These are phyloP conservation scores for Kondoa malvinella DNA, from an alignment of 768 basidiomycete species.

Conservation along the genomic window DNA sequence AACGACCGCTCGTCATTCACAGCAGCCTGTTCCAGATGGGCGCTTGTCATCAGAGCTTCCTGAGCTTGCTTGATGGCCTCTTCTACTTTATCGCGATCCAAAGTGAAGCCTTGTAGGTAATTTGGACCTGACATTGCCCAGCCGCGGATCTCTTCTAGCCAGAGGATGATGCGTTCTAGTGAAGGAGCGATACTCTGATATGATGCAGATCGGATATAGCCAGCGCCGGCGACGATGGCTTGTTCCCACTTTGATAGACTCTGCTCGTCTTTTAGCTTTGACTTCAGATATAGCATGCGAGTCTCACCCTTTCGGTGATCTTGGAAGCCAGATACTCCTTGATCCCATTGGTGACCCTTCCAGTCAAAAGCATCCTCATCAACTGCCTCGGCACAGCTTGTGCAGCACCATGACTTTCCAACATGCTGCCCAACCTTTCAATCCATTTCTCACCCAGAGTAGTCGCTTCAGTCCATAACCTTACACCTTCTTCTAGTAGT, in stretches of 20 bases:
- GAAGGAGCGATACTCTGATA: slow-evolving; percentile 21
- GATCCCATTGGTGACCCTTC: slow-evolving; percentile 15
- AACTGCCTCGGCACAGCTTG: slow-evolving; percentile 14
- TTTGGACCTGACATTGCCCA: slow-evolving; percentile 22
- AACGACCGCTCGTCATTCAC: slow-evolving; percentile 26
- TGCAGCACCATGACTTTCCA: background rate
- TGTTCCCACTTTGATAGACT: slow-evolving; percentile 26
- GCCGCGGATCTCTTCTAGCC: slow-evolving; percentile 20
- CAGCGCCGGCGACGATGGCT: slow-evolving; percentile 18
- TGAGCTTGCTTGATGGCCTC: slow-evolving; percentile 12
- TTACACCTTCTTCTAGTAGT: slow-evolving; percentile 14
- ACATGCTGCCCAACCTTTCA: background rate
- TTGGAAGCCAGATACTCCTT: slow-evolving; percentile 25
- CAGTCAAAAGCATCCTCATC: slow-evolving; percentile 21
- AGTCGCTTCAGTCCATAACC: background rate
- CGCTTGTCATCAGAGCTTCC: slow-evolving; percentile 8
- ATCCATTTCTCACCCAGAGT: background rate
- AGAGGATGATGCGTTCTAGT: slow-evolving; percentile 23
- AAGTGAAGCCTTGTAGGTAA: background rate
- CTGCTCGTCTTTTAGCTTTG: slow-evolving; percentile 1
- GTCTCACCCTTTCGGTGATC: slow-evolving; percentile 22
- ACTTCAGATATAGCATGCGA: background rate
- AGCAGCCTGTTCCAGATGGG: slow-evolving; percentile 17
- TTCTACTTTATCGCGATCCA: slow-evolving; percentile 4
- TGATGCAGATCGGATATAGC: slow-evolving; percentile 15